A percentile compares a stretch with the other conserved stretches of the same genome.
phyloP scores from a whole-genome alignment of 176 grass and related monocot species.

The Carex littledalei region DNA sequence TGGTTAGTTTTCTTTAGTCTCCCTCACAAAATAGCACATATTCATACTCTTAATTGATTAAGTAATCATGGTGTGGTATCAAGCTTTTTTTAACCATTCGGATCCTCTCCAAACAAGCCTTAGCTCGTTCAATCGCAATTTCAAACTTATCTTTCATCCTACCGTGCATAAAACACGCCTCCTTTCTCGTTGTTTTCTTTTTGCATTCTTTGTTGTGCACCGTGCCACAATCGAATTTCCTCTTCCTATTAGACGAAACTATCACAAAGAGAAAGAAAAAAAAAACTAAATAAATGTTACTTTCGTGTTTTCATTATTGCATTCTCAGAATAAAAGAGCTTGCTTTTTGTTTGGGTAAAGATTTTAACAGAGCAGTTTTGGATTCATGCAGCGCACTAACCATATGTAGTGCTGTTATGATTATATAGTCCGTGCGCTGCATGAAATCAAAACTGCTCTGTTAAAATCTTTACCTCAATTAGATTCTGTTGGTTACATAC shows the following conservation, averaged over 20 bases:
- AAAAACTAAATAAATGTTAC: neutral
- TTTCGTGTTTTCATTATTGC: neutral
- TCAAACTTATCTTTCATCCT: conserved; percentile 37
- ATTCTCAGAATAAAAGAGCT: neutral
- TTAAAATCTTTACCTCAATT: neutral
- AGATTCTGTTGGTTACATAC: neutral
- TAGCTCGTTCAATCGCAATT: conserved; percentile 50
- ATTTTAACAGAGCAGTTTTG: no score
- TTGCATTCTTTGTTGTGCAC: conserved; percentile 11
- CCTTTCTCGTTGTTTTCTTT: conserved; percentile 1
- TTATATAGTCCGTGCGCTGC: no score
- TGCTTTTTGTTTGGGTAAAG: no score
- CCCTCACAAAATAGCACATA: neutral
- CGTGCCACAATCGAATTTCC: conserved; percentile 23
- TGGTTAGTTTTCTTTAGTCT: neutral
- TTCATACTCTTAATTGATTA: neutral
- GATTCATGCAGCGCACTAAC: no score
- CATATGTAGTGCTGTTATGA: no score
- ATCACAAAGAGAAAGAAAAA: neutral
- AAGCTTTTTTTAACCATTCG: conserved; percentile 50
- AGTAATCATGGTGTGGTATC: neutral
- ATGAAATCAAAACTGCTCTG: no score
- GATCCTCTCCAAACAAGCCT: conserved; percentile 65
- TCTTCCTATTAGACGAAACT: conserved; percentile 73
- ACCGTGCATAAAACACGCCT: neutral